Evolutionary conservation across 371 early-diverging fungal genomes (phyloP), one percentile per base, ranked within the genome.

Genomic region (Rhizomucor miehei): DNA sequence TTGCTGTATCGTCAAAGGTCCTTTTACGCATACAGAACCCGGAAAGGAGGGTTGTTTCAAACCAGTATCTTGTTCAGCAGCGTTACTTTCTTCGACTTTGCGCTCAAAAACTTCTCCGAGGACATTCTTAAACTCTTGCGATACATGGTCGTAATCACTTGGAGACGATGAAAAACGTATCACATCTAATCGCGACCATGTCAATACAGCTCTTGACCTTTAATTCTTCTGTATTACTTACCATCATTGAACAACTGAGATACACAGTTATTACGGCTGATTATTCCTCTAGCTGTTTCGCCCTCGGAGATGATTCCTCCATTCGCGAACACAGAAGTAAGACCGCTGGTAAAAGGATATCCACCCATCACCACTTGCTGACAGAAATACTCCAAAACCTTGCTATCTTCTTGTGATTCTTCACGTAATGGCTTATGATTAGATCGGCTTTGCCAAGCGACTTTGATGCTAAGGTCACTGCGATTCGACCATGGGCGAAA

Each of bases 301-400:
- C 81, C 84, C 35, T 67, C 68, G 2, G 71, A 63, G 6, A 81
- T 61, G 37, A 80, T 80, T 13, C 60, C 60, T 4, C 54, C 54
- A 36, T 54, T 54, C 14, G 54, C 44, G 0, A 54, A 59, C 24
- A 59, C 67, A 66, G 75, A 69, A 11, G 74, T 74, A 23, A 75
- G 56, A 2, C 69, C 69, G 35, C 73, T 75, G 4, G 69, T 58
- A 48, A 82, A 80, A 12, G 82, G 82, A 59, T 82, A 82, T 0
- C 77, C 82, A 10, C 82, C 82, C 24, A 77, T 52, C 0, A 79
- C 60, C 1, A 71, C 77, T 36, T 80, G 82, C 44, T 80, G 75
- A 38, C 79, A 82, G 1, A 82, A 51, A 37, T 62, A 66, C 23
- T 69, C 70, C 8, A 75, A 23, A 13, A 67, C 59, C 43, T 55